phyloP scores from a whole-genome alignment of 257 asterid species.

The Nicotiana tabacum region DNA sequence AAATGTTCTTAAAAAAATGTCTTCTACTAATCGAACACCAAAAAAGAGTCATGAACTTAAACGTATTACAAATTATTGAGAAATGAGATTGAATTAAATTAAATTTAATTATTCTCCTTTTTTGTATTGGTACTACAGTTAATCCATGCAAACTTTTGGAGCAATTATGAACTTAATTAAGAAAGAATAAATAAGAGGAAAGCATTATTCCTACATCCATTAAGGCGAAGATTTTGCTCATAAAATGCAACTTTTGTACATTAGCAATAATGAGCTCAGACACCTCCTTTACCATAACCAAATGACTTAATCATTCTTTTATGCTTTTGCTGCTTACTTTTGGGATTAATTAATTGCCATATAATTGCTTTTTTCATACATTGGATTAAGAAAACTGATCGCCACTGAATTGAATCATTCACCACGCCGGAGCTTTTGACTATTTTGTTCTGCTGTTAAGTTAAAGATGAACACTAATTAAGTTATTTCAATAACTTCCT shows the following conservation, averaged over 20 bases:
- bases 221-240: background rate
- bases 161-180: background rate
- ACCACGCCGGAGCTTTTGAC: slow-evolving; percentile 26
- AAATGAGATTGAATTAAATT: background rate
- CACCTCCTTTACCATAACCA: slow-evolving; percentile 26
- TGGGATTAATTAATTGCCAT: background rate
- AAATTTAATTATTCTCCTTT: background rate
- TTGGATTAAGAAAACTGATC: background rate
- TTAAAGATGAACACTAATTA: slow-evolving; percentile 6
- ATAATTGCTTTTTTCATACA: background rate
- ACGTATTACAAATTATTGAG: too few relatives aligned
- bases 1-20: background rate
- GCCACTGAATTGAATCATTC: background rate
- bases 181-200: too few relatives aligned
- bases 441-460: slow-evolving; percentile 1
- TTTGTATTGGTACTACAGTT: background rate
- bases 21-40: background rate
- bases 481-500: background rate
- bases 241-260: slow-evolving; percentile 14
- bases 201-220: background rate
- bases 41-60: too few relatives aligned
- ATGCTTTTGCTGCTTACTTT: slow-evolving; percentile 14
- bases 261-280: slow-evolving; percentile 17
- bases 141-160: background rate
- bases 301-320: slow-evolving; percentile 41